A percentile compares a stretch with the other conserved stretches of the same genome.
Conservation (phyloP, 2,329 filamentous ascomycete genomes). For the Penicillium palitans region DNA sequence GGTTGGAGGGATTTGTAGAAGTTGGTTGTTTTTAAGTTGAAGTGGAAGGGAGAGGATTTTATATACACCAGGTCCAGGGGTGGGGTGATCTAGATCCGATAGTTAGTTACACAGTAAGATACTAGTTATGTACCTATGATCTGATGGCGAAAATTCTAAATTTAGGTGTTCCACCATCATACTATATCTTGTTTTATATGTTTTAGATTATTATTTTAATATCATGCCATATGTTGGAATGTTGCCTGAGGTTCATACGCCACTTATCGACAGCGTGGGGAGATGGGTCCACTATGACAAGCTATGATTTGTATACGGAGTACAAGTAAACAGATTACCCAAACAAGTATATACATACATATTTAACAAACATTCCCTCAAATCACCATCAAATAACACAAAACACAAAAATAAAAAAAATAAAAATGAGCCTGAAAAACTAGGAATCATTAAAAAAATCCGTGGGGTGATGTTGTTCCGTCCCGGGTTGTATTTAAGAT, state of each 20-base stretch:
- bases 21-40: background rate
- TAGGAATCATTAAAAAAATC: constrained; percentile 3
- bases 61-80: background rate
- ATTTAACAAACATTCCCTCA: too few relatives aligned
- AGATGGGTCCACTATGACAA: background rate
- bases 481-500: constrained; percentile 13
- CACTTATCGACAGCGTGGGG: constrained; percentile 1
- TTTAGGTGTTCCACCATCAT: background rate
- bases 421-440: constrained; percentile 11
- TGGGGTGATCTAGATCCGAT: constrained; percentile 6
- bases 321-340: background rate
- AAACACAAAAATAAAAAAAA: background rate
- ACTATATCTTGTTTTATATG: background rate
- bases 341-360: background rate
- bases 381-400: background rate
- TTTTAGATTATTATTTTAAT: too few relatives aligned
- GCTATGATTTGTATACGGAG: too few relatives aligned
- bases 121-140: background rate
- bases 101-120: too few relatives aligned
- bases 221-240: background rate
- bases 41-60: background rate
- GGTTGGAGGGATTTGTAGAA: background rate
- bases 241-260: background rate
- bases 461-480: constrained; percentile 13
- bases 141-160: background rate